Conservation (phyloP, 257 asterid genomes). For the Verbascum thapsus region DNA sequence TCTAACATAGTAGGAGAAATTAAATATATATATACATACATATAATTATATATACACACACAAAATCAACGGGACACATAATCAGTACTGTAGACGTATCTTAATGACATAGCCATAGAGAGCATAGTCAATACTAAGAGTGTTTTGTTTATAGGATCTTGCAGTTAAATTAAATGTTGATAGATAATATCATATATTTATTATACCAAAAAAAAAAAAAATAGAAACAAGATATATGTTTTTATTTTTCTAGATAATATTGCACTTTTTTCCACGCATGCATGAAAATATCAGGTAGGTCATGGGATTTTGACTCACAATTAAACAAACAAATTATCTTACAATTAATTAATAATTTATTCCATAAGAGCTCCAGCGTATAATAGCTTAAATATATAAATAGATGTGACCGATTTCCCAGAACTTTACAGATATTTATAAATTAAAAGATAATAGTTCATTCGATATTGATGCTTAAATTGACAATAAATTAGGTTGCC, state of each 20-base stretch:
- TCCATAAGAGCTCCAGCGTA: no score
- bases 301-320: slow-evolving; percentile 25
- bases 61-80: slow-evolving; percentile 4
- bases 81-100: slow-evolving; percentile 9
- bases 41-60: no score
- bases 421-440: neutral
- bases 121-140: slow-evolving; percentile 1
- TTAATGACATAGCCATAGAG: slow-evolving; percentile 7
- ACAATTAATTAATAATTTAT: slow-evolving; percentile 14
- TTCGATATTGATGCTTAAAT: slow-evolving; percentile 29
- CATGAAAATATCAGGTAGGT: no score
- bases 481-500: slow-evolving; percentile 12
- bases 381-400: slow-evolving; percentile 6
- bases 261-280: no score
- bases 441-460: slow-evolving; percentile 10
- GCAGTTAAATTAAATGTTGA: no score
- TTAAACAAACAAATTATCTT: slow-evolving; percentile 19
- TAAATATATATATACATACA: no score
- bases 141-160: neutral
- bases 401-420: slow-evolving; percentile 4
- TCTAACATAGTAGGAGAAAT: no score
- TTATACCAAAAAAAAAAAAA: no score
- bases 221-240: no score
- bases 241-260: no score
- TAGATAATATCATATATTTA: no score